Base-by-base conservation (phyloP, 495 filamentous ascomycete species). In the Polyplosphaeria fusca region DNA sequence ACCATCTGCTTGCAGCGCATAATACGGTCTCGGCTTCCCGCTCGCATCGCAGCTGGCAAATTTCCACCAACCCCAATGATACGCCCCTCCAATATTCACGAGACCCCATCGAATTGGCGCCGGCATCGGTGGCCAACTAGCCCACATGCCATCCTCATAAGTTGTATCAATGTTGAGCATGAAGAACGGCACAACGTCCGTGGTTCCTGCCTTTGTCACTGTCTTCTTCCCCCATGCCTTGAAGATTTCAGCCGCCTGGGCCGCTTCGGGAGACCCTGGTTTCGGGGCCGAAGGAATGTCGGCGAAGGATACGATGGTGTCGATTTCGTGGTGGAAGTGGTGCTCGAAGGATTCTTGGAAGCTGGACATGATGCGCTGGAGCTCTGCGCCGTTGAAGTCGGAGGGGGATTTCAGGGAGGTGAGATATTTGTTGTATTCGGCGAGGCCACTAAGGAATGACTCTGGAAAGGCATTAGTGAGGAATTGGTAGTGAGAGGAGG, bases 261-360 rank as follows among this genome's bases (percentile, higher is more conserved):
- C 43, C n/a, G 55, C 61, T 2, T 73, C 70, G 2, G 47, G 18
- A 4, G 37, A 25, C 13, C 14, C 24, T 18, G 53, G 44, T 32
- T 50, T 50, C 27, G 47, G 47, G 3, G 47, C 47, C 67, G 75
- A 72, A 42, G 74, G 65, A 0, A 74, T 70, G 12, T 71, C 74
- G 19, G 69, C 68, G 54, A 70, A 70, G 5, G 76, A 75, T n/a
- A 75, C 71, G 50, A 82, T 80, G 32, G 77, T 80, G 14, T 63
- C 49, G 59, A 81, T 77, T 61, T 82, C 79, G 67, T 66, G 71
- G 67, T 77, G 74, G 68, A 82, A 78, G 67, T 82, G 79, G 2
- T 57, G 42, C 58, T 74, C 70, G 64, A 82, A 79, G 0, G 74
- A 63, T 23, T 69, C 68, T 43, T 72, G 69, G 68, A 82, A 81